Evolutionary conservation across 2,329 filamentous ascomycete species (phyloP), one percentile per base, ranked within the genome.

Genomic region (Colletotrichum destructivum): DNA sequence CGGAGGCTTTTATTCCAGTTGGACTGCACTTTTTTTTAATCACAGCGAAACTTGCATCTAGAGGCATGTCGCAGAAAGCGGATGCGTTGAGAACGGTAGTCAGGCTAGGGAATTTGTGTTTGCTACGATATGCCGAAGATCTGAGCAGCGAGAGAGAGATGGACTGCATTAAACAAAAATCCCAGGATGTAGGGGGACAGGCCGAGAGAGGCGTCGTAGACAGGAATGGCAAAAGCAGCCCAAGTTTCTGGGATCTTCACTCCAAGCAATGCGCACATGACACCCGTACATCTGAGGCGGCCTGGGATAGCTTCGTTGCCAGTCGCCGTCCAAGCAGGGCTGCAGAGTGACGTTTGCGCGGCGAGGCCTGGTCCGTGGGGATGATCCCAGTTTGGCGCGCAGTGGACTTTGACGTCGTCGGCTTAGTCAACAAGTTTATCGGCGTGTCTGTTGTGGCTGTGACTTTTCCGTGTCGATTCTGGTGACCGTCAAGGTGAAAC

Each of bases 21-120:
- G 47, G 47, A n/a, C 31, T 64, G 59, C 69, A 71, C 31, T 35
- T 35, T 35, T 35, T 35, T 49, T 62, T 60, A 46, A 68, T 69
- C 69, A 64, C 44, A 72, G 69, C 69, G 69, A 72, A n/a, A 72
- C 42, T 69, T 69, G 59, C 69, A 72, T 72, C 69, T 69, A 72
- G 69, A 72, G 65, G 46, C 54, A 47, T 42, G 49, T 54, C 54
- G 54, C 59, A 60, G 40, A 64, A 47, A 69, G 54, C 51, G 59
- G 42, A 46, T 54, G 44, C 47, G 31, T 52, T n/a, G 59, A 59
- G 52, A 11, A 38, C 23, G n/a, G 21, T 35, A 13, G 21, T 38
- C 26, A 18, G 42, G 51, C 13, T 13, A 31, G 60, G 60, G 51
- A 23, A 26, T 18, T 35, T 52, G 13, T 55, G 51, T n/a, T 66